phyloP scores from a whole-genome alignment of 352 stramenopile genomes.

The Pythium dissimile region DNA sequence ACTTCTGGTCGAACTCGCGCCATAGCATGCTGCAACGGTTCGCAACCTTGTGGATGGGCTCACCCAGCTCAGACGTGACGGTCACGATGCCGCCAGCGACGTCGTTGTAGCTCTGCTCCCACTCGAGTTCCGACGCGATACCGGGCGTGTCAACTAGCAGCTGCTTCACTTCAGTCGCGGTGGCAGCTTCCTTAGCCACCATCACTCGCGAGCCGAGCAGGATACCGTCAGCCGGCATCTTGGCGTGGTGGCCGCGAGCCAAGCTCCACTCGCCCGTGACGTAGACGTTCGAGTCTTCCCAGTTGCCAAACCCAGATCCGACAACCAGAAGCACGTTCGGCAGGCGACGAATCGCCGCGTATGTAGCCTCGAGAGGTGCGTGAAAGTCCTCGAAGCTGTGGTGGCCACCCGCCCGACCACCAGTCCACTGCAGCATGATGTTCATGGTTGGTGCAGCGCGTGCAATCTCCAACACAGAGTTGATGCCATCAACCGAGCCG shows the following conservation, averaged over 20 bases:
- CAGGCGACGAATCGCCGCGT: constrained; percentile 71
- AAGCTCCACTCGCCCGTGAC: constrained; percentile 84
- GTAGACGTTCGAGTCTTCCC: constrained; percentile 75
- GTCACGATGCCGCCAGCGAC: constrained; percentile 72
- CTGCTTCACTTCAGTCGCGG: constrained; percentile 77
- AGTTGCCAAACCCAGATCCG: constrained; percentile 86
- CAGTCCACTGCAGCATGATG: constrained; percentile 88
- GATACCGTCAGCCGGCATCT: constrained; percentile 83
- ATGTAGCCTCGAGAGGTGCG: constrained; percentile 63
- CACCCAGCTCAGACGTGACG: constrained; percentile 79
- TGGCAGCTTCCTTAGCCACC: constrained; percentile 87
- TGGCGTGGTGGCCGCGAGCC: constrained; percentile 35
- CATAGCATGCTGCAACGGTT: constrained; percentile 76
- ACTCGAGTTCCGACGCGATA: constrained; percentile 66
- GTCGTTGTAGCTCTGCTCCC: constrained; percentile 76
- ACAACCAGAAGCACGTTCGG: constrained; percentile 85
- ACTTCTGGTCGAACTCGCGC: constrained; percentile 85
- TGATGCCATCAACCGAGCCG: constrained; percentile 72
- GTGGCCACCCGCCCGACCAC: constrained; percentile 78
- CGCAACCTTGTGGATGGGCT: constrained; percentile 84
- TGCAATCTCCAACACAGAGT: constrained; percentile 76
- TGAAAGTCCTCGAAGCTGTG: constrained; percentile 90
- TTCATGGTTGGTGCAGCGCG: constrained; percentile 51
- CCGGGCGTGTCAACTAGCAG: constrained; percentile 77
- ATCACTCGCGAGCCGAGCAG: constrained; percentile 82